These are phyloP conservation scores for Ambrosia hybrid DNA, from an alignment of 140 eudicot genomes.

Conservation along the genomic window DNA sequence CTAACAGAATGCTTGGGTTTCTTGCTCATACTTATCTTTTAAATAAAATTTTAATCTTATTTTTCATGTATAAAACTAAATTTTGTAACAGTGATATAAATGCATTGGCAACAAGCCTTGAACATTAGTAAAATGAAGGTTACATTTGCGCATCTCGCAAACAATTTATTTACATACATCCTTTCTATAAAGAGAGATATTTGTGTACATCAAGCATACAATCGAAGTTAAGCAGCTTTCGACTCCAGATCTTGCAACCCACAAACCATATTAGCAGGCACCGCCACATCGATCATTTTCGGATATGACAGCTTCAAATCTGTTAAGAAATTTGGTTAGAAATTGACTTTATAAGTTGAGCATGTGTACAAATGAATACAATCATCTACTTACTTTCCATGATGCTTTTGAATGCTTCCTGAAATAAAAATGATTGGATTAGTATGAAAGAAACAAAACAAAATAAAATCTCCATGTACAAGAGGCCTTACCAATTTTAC, in stretches of 20 bases:
- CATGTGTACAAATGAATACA: not conserved
- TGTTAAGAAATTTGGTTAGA: conserved; percentile 32
- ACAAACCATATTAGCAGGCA: conserved; percentile 94
- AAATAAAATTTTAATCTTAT: too few relatives aligned
- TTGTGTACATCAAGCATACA: not conserved
- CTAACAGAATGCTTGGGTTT: too few relatives aligned
- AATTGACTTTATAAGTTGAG: not conserved
- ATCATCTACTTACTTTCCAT: conserved; percentile 78
- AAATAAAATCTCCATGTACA: not conserved
- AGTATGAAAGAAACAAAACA: conserved; percentile 13
- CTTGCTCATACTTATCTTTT: too few relatives aligned
- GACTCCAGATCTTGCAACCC: conserved; percentile 80
- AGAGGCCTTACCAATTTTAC: not conserved
- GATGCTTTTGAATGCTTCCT: conserved; percentile 87
- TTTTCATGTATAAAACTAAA: not conserved
- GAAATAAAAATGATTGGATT: conserved; percentile 24
- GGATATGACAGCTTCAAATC: conserved; percentile 93
- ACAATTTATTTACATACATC: conserved; percentile 27
- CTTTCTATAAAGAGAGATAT: not conserved
- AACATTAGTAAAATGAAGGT: conserved; percentile 6
- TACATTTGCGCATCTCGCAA: conserved; percentile 18
- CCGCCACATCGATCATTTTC: conserved; percentile 89
- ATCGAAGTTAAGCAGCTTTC: conserved; percentile 35
- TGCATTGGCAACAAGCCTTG: conserved; percentile 9
- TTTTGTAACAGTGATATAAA: not conserved